phyloP scores from a whole-genome alignment of 306 rosid species.

The Hippophae rhamnoides region DNA sequence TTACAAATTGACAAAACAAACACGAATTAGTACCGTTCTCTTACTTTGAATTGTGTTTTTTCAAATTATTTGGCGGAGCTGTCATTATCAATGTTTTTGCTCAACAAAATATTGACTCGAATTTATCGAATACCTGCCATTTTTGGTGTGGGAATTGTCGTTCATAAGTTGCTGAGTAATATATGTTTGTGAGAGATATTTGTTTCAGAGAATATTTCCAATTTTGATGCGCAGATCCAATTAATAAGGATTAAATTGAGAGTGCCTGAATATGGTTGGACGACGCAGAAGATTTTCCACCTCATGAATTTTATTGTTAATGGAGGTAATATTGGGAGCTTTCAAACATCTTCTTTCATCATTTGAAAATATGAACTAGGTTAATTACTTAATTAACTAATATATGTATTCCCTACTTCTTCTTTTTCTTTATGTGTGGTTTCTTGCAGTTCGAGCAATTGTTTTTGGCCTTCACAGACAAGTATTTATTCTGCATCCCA shows the following conservation, averaged over 20 bases:
- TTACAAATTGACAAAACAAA: too few species aligned
- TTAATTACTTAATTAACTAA: too few species aligned
- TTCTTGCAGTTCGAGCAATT: slow-evolving; percentile 55
- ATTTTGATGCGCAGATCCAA: slow-evolving; percentile 36
- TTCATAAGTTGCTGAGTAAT: neutral
- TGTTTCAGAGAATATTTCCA: neutral
- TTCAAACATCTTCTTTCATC: too few species aligned
- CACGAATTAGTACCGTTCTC: too few species aligned
- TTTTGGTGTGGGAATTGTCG: too few species aligned
- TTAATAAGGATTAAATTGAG: slow-evolving; percentile 57
- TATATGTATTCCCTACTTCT: too few species aligned
- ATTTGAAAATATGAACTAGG: too few species aligned
- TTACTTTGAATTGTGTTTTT: too few species aligned
- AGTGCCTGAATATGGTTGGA: slow-evolving; percentile 75
- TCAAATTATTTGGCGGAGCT: too few species aligned
- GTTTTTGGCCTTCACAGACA: slow-evolving; percentile 50
- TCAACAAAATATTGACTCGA: too few species aligned
- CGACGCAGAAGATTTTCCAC: slow-evolving; percentile 77
- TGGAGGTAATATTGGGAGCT: slow-evolving; percentile 37
- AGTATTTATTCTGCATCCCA: slow-evolving; percentile 42
- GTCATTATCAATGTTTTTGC: too few species aligned
- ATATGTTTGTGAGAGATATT: neutral
- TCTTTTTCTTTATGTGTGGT: neutral
- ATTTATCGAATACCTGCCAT: too few species aligned
- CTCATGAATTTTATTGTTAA: slow-evolving; percentile 66